Evolutionary conservation across 2,329 filamentous ascomycete species (phyloP), one percentile per base, ranked within the genome.

Genomic region (Pseudogymnoascus sp.): DNA sequence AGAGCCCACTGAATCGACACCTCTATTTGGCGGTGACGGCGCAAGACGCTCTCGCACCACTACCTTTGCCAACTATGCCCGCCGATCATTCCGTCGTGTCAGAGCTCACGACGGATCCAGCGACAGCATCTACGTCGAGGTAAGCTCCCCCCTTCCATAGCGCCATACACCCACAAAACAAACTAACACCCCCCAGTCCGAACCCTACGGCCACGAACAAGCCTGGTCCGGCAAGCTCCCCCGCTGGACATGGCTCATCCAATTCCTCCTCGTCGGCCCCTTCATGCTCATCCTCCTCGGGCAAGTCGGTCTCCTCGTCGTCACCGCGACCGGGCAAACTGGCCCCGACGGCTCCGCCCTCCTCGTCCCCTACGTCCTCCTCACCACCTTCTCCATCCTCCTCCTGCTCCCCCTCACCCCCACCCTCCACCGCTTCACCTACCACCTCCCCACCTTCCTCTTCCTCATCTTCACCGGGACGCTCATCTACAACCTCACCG

Each of bases 401-500:
- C 72, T 96, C 0, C 76, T 97, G 16, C 78, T 91, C 0, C 95
- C 95, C 0, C 74, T 91, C 2, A 83, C 87, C 0, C 95, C 95
- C 0, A 96, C 96, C 72, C 81, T 96, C 41, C 93, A 98, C 73
- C 88, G 93, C 46, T 85, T 95, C 66, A 91, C 88, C 1, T 89
- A 89, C 72, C 91, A 96, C 65, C 74, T 98, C 3, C 93, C 95
- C 0, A 78, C 88, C 0, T 87, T 96, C 69, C 75, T 97, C 14
- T 80, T 96, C 28, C 72, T 88, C 11, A 78, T 96, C 7, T 90
- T 92, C 65, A 71, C 85, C 24, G 90, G 82, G 31, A 96, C 91
- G 1, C 77, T 96, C 28, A 82, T 93, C 63, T 98, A 96, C 78
- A 96, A 96, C 72, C 83, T 97, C 4, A 77, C 84, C 2, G 90